Evolutionary conservation across 108 stramenopile species (phyloP).

Genomic region (Cyclotella sp.): DNA sequence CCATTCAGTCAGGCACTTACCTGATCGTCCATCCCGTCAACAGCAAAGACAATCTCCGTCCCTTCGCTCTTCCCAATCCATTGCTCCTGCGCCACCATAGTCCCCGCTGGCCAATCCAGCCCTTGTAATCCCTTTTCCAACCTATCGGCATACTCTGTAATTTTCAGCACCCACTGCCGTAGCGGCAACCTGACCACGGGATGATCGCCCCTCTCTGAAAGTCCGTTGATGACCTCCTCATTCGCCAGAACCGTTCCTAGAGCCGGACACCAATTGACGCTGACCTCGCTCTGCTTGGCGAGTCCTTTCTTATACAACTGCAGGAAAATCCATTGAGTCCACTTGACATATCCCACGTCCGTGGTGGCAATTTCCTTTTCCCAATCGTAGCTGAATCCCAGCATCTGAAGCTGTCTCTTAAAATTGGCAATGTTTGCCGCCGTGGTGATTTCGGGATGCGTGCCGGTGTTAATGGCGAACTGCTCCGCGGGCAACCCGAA

Average conservation of each 20-base stretch:
- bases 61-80: constrained; percentile 96
- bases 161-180: constrained; percentile 97
- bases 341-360: constrained; percentile 93
- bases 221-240: constrained; percentile 98
- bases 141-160: constrained; percentile 96
- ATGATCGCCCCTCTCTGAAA: constrained; percentile 94
- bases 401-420: constrained; percentile 93
- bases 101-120: constrained; percentile 95
- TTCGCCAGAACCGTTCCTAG: constrained; percentile 98
- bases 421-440: constrained; percentile 94
- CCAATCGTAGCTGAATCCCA: constrained; percentile 99
- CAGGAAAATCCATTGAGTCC: constrained; percentile 99
- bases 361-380: constrained; percentile 96
- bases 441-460: constrained; percentile 95
- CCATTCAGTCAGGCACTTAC: constrained; percentile 25
- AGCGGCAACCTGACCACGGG: constrained; percentile 90
- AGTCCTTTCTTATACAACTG: constrained; percentile 92
- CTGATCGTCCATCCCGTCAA: constrained; percentile 69
- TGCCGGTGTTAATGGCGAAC: constrained; percentile 97
- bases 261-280: constrained; percentile 98
- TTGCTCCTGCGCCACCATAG: constrained; percentile 91
- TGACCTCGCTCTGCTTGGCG: constrained; percentile 86
- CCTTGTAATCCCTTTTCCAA: constrained; percentile 90
- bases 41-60: constrained; percentile 81
- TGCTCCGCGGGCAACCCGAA: constrained; percentile 99